Evolutionary conservation across 371 early-diverging fungal species (phyloP), one percentile per base, ranked within the genome.

Genomic region (Mucor circinelloides): DNA sequence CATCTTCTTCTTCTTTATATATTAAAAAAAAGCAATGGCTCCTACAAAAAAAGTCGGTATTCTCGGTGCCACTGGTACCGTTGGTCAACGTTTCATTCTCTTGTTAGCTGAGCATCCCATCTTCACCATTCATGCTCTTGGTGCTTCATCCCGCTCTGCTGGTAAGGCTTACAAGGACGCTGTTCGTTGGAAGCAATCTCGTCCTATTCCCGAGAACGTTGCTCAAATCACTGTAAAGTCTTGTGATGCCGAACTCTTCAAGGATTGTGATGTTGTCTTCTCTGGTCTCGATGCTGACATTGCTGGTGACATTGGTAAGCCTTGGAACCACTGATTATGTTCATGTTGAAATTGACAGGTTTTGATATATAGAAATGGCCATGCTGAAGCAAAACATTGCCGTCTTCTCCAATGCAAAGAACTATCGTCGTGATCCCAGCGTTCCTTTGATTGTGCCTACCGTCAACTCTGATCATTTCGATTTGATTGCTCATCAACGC

Each of bases 11-110:
- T 48, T 7, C 10, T 81, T 80, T 34, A 72, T 91, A 34, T 9
- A 2, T 56, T 54, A 56, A n/a, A 17, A 30, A 13, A 44, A 21
- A 2, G 27, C 17, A 23, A 72, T 72, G 73, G 60, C 72, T 52
- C 58, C 66, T 40, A 61, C 68, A n/a, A 81, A 83, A 64, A 91
- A 89, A 75, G 96, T 92, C 38, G 98, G 96, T 71, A 90, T 98
- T 66, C 92, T 98, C 60, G 98, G 98, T 71, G 97, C 97, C 38
- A 98, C 97, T 4, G 99, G 97, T 74, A 96, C 95, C n/a, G 99
- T 98, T 23, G 97, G 97, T 48, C 99, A 98, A 76, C 91, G 97
- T n/a, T 97, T 98, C 69, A 94, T 97, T 67, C 84, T 91, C 54
- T 86, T 97, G 56, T 88, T 98, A 57, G 87, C 90, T 8, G 76